Conservation (phyloP, 805 yeast species). For the Ogataea parapolymorpha region DNA sequence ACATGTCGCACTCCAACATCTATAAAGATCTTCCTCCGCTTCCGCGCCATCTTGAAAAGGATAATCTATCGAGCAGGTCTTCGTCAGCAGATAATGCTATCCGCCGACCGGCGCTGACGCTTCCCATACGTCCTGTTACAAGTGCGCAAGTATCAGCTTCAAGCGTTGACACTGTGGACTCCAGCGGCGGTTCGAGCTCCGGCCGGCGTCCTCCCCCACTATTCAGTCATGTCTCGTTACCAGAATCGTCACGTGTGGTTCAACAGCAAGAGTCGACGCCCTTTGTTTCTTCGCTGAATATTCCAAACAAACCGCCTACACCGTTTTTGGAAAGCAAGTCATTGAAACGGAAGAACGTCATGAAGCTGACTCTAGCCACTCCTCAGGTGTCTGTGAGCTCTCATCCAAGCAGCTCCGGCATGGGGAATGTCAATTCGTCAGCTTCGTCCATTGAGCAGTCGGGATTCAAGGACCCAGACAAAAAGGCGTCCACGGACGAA, state of each 20-base stretch:
- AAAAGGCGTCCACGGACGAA: conserved; percentile 33
- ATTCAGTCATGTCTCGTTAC: background rate
- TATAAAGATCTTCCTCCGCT: conserved; percentile 22
- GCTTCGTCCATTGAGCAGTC: conserved; percentile 19
- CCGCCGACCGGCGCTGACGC: conserved; percentile 1
- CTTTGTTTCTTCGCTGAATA: conserved; percentile 9
- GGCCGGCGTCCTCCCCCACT: conserved; percentile 14
- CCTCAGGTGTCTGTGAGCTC: conserved; percentile 1
- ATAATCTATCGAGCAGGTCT: background rate
- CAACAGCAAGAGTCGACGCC: conserved; percentile 7
- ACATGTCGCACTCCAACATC: conserved; percentile 7
- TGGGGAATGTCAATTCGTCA: conserved; percentile 2
- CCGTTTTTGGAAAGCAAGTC: conserved; percentile 35
- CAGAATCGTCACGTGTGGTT: conserved; percentile 2
- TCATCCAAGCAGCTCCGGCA: background rate
- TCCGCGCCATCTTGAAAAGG: background rate
- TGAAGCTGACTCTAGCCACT: conserved; percentile 45
- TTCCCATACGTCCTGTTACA: conserved; percentile 6
- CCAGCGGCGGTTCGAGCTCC: background rate
- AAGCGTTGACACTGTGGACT: conserved; percentile 5
- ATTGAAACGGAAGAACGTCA: conserved; percentile 55
- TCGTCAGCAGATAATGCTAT: background rate
- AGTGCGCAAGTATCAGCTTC: conserved; percentile 5
- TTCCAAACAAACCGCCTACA: conserved; percentile 15
- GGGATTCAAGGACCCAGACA: conserved; percentile 29